A percentile compares a stretch with the other conserved stretches of the same genome.
phyloP scores from a whole-genome alignment of 768 basidiomycete genomes.

The Calocera cornea region DNA sequence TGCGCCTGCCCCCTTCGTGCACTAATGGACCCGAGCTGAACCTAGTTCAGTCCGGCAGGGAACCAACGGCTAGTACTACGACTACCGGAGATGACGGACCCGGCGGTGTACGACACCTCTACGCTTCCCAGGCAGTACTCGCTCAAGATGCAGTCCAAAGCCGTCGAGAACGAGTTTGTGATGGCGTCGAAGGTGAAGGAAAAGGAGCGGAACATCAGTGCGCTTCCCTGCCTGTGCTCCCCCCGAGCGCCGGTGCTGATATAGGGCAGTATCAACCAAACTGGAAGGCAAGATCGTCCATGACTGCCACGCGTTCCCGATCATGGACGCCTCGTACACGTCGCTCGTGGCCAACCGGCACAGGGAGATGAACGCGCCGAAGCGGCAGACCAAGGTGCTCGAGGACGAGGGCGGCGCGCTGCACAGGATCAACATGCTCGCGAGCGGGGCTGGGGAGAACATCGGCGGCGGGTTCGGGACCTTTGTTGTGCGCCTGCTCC shows the following conservation, averaged over 20 bases:
- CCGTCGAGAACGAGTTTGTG: constrained; percentile 74
- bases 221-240: background rate
- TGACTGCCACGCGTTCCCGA: constrained; percentile 59
- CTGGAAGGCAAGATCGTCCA: constrained; percentile 70
- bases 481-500: constrained; percentile 42
- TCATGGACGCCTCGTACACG: constrained; percentile 53
- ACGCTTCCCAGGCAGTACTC: constrained; percentile 51
- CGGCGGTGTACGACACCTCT: constrained; percentile 19
- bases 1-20: constrained; percentile 9
- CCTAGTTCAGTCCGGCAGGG: constrained; percentile 40
- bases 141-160: constrained; percentile 73
- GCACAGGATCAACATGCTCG: constrained; percentile 58
- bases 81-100: constrained; percentile 33
- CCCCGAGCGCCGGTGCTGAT: background rate
- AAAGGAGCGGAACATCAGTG: constrained; percentile 36
- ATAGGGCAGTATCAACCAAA: constrained; percentile 10
- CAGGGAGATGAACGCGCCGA: constrained; percentile 49
- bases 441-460: constrained; percentile 52
- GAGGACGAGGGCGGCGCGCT: constrained; percentile 33
- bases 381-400: constrained; percentile 55
- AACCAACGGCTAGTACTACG: constrained; percentile 57
- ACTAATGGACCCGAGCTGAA: constrained; percentile 22
- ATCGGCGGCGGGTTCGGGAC: constrained; percentile 45
- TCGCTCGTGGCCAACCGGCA: constrained; percentile 59
- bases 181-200: constrained; percentile 71